Evolutionary conservation across 2,329 filamentous ascomycete genomes (phyloP), one percentile per base, ranked within the genome.

Genomic region (Colletotrichum coccodes): DNA sequence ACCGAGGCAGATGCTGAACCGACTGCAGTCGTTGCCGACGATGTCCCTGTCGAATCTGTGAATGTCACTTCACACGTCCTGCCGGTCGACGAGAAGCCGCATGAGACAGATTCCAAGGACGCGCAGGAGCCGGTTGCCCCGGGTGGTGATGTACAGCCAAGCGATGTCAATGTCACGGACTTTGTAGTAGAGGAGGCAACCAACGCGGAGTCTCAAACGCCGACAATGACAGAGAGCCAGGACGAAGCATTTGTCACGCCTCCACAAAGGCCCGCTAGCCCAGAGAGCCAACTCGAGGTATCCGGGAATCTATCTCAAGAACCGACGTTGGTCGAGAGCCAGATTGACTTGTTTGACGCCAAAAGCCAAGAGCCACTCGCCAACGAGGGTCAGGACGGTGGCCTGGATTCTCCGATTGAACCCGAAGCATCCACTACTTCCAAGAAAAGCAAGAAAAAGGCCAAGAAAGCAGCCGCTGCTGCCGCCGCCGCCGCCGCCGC

Each of bases 381-480:
- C 36, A 40, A 52, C 16, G 60, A 72, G 40, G 56, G 57, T n/a
- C 28, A 64, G 23, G 28, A 40, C 14, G 38, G 60, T 65, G 26
- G 53, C 28, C 32, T 40, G 36, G 46, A 52, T 9, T 60, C 46
- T 21, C 42, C 62, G 8, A 60, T 30, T 6, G 53, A 70, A 12
- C 50, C 53, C n/a, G 66, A 72, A 38, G 70, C 72, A 30, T 26
- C 61, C 8, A 47, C 64, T 28, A 53, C 69, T 11, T 67, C 70
- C 26, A 77, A 78, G 74, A 77, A 76, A 59, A 73, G 71, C 58
- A 79, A 78, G 73, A 77, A 76, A 38, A 70, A 62, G 36, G 63
- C 42, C 12, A 78, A 70, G 46, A 70, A 68, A 44, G 62, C 52
- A 11, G 60, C 49, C 0, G 46, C 64, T 1, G 63, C 57, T 0